phyloP scores from a whole-genome alignment of 768 basidiomycete species.

The Suillus tomentosus region DNA sequence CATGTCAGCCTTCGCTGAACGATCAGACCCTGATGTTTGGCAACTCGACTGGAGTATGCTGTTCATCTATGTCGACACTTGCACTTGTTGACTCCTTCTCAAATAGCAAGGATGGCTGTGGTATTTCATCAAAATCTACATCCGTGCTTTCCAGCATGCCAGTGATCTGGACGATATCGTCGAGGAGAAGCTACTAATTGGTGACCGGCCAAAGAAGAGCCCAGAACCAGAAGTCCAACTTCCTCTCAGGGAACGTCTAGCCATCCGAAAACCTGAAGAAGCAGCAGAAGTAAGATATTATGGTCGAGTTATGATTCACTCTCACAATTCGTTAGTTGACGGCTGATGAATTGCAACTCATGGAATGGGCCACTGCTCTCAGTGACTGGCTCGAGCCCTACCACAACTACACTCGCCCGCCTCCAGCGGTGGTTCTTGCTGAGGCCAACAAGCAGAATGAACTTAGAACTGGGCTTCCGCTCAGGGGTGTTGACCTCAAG shows the following conservation, averaged over 20 bases:
- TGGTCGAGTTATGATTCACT: constrained; percentile 3
- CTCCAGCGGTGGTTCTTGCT: constrained; percentile 66
- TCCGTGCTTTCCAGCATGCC: constrained; percentile 73
- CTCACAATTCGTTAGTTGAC: constrained; percentile 54
- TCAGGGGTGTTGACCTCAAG: constrained; percentile 60
- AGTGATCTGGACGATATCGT: constrained; percentile 81
- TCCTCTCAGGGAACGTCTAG: constrained; percentile 61
- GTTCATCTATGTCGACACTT: background rate
- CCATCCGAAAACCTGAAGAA: constrained; percentile 50
- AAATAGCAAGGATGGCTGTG: constrained; percentile 70
- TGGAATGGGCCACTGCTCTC: constrained; percentile 61
- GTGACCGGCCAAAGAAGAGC: constrained; percentile 74
- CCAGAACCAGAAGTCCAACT: constrained; percentile 49
- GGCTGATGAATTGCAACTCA: constrained; percentile 55
- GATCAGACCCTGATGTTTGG: constrained; percentile 70
- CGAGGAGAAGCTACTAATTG: constrained; percentile 79
- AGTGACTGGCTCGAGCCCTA: constrained; percentile 79
- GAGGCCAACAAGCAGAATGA: constrained; percentile 76
- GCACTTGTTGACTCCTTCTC: constrained; percentile 4
- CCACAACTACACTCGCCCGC: constrained; percentile 73
- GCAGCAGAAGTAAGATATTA: constrained; percentile 48
- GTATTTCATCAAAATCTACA: constrained; percentile 75
- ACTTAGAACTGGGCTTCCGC: constrained; percentile 66
- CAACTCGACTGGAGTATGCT: constrained; percentile 61
- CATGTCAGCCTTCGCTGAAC: constrained; percentile 49